Base-by-base conservation (phyloP, 768 basidiomycete genomes). In the Sarcomyxa edulis region DNA sequence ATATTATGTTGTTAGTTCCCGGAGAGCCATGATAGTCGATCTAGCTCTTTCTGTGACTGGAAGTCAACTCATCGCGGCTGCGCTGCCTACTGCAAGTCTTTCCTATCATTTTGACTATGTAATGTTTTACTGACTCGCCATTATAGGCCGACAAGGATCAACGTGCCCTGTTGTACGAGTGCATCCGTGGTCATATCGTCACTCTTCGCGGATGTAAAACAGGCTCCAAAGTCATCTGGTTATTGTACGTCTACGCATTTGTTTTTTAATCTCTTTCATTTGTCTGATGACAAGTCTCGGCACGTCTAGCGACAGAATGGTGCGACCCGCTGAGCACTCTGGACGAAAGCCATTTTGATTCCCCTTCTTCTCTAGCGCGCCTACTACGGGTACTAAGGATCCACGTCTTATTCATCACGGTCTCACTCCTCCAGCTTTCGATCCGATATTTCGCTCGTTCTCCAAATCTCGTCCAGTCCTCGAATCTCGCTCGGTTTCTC, bases 141-240 rank as follows among this genome's bases (percentile, higher is more conserved):
- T 19, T 15, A 14, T 37, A 89, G 87, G 85, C 84, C 38, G 85
- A 89, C 60, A 88, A 89, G 58, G 89, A 90, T 37, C 89, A 92
- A 54, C 78, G 89, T 15, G 78, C 82, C 3, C 58, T 81, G 43
- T 66, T 92, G 24, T 91, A 89, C 50, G 88, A 91, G 29, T 89
- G 89, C 49, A 89, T 91, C 46, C 72, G 83, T 26, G 85, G 86
- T 3, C 87, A 91, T 52, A 89, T 91, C 47, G 88, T 91, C 32
- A 91, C 88, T 20, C 68, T 92, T n/a, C 76, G 89, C 25, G 89
- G 89, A 15, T 90, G 87, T 55, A 91, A 91, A 69, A 89, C 89
- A 2, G 89, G 89, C 19, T 90, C 88, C 1, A 90, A 89, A 55
- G 86, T 91, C 52, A 91, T 91, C 53, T 92, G 89, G 89, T 70